Percentiles rank a stretch among this genome's conserved stretches.
Conservation (phyloP, 768 basidiomycete genomes). For the Boletus rufocinnamomeus region DNA sequence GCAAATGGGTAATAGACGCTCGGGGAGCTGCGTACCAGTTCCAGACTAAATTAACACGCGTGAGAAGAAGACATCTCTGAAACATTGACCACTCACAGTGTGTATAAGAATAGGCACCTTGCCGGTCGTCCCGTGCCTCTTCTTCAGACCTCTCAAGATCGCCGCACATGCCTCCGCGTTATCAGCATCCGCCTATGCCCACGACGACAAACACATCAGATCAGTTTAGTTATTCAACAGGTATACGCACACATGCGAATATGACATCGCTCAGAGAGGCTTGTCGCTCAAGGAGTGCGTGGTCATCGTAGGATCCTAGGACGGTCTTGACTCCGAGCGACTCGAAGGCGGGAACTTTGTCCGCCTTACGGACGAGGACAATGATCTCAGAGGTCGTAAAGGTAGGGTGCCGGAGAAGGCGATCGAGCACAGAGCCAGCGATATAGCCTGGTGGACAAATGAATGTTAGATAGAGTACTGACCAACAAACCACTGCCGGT, state of each 20-base stretch:
- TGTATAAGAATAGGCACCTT: conserved; percentile 55
- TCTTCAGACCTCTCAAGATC: conserved; percentile 55
- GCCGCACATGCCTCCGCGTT: conserved; percentile 45
- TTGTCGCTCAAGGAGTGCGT: conserved; percentile 42
- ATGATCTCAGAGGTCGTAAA: conserved; percentile 28
- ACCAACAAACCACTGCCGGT: neutral
- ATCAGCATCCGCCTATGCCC: conserved; percentile 48
- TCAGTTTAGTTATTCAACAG: too few species aligned
- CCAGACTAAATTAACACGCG: conserved; percentile 44
- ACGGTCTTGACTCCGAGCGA: conserved; percentile 31
- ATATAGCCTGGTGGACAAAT: conserved; percentile 31
- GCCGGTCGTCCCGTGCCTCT: conserved; percentile 43
- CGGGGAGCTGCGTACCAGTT: conserved; percentile 38
- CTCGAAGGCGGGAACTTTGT: conserved; percentile 23
- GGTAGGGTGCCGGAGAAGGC: conserved; percentile 31
- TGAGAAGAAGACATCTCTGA: neutral
- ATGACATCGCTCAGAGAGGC: conserved; percentile 48
- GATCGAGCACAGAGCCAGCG: conserved; percentile 36
- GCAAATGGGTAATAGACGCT: neutral
- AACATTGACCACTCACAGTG: conserved; percentile 45
- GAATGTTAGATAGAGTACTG: neutral
- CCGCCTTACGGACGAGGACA: conserved; percentile 35
- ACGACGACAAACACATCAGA: neutral
- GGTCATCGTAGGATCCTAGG: conserved; percentile 50
- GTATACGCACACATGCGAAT: conserved; percentile 38